Evolutionary conservation across 371 early-diverging fungal species (phyloP).

Genomic region (Rhizopus stolonifer): DNA sequence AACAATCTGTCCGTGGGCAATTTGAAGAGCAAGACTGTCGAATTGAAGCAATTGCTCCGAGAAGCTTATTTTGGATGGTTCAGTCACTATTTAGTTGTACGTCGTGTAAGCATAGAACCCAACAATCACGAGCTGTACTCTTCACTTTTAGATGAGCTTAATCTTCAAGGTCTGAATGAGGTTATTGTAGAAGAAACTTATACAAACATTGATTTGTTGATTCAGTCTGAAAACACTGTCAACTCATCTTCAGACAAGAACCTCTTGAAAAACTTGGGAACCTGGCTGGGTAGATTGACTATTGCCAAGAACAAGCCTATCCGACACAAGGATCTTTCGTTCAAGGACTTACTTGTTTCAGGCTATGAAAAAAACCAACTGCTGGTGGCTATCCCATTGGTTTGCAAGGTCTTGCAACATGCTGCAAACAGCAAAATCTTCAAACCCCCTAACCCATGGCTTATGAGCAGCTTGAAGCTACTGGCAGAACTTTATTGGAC

Average conservation of each 20-base stretch:
- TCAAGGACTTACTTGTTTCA: conserved; percentile 90
- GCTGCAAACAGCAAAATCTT: conserved; percentile 81
- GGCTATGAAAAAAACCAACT: conserved; percentile 84
- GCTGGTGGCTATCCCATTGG: conserved; percentile 95
- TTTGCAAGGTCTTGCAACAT: conserved; percentile 94
- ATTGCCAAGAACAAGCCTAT: conserved; percentile 91
- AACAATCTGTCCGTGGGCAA: conserved; percentile 91
- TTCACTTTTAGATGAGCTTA: conserved; percentile 70
- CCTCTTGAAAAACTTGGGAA: conserved; percentile 90
- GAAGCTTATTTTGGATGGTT: conserved; percentile 82
- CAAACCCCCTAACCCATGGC: conserved; percentile 95
- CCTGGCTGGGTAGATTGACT: conserved; percentile 95
- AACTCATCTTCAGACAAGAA: conserved; percentile 85
- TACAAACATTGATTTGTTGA: conserved; percentile 73
- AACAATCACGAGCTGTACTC: conserved; percentile 91
- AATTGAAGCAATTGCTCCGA: conserved; percentile 76
- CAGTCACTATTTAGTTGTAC: conserved; percentile 87
- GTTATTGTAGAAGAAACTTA: conserved; percentile 88
- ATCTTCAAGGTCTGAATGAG: conserved; percentile 55
- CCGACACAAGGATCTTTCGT: conserved; percentile 87
- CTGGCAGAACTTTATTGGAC: conserved; percentile 91
- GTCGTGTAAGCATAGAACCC: conserved; percentile 91
- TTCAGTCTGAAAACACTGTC: conserved; percentile 87
- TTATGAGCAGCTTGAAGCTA: conserved; percentile 89
- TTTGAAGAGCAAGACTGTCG: conserved; percentile 74